Evolutionary conservation across 2,329 filamentous ascomycete species (phyloP).

Genomic region (Bipolaris bicolor): DNA sequence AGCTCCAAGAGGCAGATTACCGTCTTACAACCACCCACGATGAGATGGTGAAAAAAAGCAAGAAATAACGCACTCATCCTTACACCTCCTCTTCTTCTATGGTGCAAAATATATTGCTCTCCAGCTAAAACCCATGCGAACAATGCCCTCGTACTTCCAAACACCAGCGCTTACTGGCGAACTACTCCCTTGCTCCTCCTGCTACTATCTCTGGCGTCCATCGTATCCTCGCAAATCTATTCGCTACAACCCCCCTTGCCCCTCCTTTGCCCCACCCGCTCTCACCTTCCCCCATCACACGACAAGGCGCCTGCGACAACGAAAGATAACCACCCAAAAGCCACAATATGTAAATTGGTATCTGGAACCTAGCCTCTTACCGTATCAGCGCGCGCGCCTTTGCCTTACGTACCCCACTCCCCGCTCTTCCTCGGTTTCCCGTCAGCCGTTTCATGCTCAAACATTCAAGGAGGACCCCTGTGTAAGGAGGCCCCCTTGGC

Average conservation of each 20-base stretch:
- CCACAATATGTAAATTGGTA: too few relatives aligned
- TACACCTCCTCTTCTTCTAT: not conserved
- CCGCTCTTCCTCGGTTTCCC: not conserved
- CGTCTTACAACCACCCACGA: not conserved
- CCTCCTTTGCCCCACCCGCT: not conserved
- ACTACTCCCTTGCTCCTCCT: not conserved
- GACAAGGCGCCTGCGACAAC: not conserved
- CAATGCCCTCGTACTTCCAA: not conserved
- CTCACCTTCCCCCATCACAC: not conserved
- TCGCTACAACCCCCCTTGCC: not conserved
- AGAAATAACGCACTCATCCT: not conserved
- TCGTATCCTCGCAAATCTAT: not conserved
- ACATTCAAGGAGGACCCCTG: slow-evolving; percentile 4
- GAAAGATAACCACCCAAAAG: not conserved
- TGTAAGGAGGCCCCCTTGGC: not conserved
- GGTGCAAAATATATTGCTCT: not conserved
- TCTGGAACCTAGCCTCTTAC: too few relatives aligned
- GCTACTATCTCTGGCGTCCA: not conserved
- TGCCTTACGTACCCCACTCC: too few relatives aligned
- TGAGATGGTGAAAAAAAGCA: not conserved
- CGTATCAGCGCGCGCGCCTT: not conserved
- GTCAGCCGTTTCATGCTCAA: not conserved
- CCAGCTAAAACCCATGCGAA: not conserved
- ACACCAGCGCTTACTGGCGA: not conserved
- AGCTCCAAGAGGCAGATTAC: not conserved